Conservation (phyloP, 129 eudicot genomes). For the Tagetes patula region DNA sequence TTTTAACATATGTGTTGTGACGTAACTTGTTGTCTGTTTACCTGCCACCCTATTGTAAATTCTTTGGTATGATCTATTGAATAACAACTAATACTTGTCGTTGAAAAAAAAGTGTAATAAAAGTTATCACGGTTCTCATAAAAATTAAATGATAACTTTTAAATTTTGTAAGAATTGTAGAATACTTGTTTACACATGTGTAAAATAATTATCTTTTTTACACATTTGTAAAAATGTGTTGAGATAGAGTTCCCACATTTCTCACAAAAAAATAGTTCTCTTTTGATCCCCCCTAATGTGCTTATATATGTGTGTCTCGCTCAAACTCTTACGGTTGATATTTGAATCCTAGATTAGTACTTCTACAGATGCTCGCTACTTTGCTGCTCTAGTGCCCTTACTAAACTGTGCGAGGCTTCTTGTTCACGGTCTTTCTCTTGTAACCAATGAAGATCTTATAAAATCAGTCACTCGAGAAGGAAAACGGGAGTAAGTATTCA, state of each 20-base stretch:
- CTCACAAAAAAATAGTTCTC: not conserved
- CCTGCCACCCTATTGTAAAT: no score
- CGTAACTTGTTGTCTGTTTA: no score
- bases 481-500: constrained; percentile 71
- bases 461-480: constrained; percentile 94
- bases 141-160: no score
- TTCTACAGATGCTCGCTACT: constrained; percentile 82
- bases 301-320: not conserved
- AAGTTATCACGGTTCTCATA: no score
- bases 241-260: not conserved
- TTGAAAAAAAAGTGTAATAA: no score
- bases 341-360: constrained; percentile 92
- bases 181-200: no score
- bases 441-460: constrained; percentile 68
- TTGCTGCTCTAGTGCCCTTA: constrained; percentile 82
- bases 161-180: no score
- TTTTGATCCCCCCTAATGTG: not conserved
- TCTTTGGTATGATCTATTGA: no score
- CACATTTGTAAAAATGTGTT: no score
- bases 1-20: no score
- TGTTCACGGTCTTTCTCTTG: constrained; percentile 77
- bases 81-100: no score
- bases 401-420: constrained; percentile 67
- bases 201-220: no score
- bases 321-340: constrained; percentile 37